Base-by-base conservation (phyloP, 2,329 filamentous ascomycete genomes). In the Alternaria novae-zelandiae region DNA sequence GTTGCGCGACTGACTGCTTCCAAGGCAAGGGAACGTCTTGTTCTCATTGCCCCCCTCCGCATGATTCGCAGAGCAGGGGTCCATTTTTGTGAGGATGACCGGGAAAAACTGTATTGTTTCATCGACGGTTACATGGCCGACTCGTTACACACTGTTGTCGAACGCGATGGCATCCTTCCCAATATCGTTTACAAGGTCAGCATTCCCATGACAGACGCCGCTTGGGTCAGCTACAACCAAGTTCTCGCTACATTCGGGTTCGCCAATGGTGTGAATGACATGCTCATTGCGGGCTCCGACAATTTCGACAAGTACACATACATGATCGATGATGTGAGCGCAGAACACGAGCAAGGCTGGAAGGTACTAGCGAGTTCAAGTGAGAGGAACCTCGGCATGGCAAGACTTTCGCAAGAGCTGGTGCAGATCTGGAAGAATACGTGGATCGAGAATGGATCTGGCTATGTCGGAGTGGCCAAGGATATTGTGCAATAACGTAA, bases 41-140 rank as follows among this genome's bases (percentile, higher is more conserved):
- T 71, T 20, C 51, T 70, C 2, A 56, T 71, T 15, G 65, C 63
- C 4, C 67, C 68, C 3, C 54, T 71, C 15, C 56, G 45, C 12
- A 55, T 70, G 28, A 55, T 70, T 6, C 43, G 50, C 46, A 47
- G 13, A 9, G 21, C 23, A 50, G 61, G 17, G 60, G 59, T 17
- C 17, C 10, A 11, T 5, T 12, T 59, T 30, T 21, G 21, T n/a
- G 10, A 9, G 44, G 20, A 49, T 30, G 43, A 50, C 10, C 54
- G 59, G 12, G 41, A 43, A n/a, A 26, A 45, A 2, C 47, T 66
- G 11, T 49, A 51, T 17, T 15, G 30, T 10, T 68, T 68, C 36
- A 21, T 72, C 6, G 63, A 70, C 9, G 41, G 10, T 5, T 17
- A 59, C 49, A 70, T 71, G 65, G 54, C 60, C 2, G 57, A 61